Evolutionary conservation across 169 alveolate genomes (phyloP).

Genomic region (Pseudocohnilembus persalinus): DNA sequence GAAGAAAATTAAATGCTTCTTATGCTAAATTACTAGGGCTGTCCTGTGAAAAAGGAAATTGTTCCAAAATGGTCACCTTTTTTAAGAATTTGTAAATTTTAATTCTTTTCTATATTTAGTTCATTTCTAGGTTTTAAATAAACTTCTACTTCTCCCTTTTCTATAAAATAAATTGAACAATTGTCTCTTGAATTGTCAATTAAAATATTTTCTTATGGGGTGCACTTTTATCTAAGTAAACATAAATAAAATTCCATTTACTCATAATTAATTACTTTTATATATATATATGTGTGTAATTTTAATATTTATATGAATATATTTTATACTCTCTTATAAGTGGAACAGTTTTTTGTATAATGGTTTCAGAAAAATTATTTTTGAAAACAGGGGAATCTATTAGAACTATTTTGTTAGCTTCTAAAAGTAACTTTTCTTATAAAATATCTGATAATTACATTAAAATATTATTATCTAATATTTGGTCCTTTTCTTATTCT

Average conservation of each 20-base stretch:
- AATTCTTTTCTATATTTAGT: background rate
- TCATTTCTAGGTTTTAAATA: constrained; percentile 4
- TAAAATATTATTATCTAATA: background rate
- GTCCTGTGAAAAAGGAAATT: constrained; percentile 6
- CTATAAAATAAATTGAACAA: constrained; percentile 17
- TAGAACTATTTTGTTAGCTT: constrained; percentile 24
- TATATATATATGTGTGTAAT: too few relatives aligned
- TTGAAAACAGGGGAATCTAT: constrained; percentile 3
- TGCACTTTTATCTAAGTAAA: too few relatives aligned
- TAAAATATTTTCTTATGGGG: constrained; percentile 9
- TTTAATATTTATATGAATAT: too few relatives aligned
- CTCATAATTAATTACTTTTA: too few relatives aligned
- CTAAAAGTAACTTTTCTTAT: constrained; percentile 2
- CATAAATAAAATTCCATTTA: too few relatives aligned
- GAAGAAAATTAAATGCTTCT: constrained; percentile 7
- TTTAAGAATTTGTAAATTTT: background rate
- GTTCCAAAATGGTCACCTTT: constrained; percentile 13
- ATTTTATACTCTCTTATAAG: constrained; percentile 6
- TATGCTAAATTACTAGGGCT: background rate
- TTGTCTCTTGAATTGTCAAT: background rate
- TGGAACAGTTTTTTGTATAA: constrained; percentile 1
- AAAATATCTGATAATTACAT: constrained; percentile 18
- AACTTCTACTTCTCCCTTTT: constrained; percentile 23
- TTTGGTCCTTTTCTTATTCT: constrained; percentile 17
- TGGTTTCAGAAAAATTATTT: background rate